Base-by-base conservation (phyloP, 768 basidiomycete species). In the Leccinum obscurum region DNA sequence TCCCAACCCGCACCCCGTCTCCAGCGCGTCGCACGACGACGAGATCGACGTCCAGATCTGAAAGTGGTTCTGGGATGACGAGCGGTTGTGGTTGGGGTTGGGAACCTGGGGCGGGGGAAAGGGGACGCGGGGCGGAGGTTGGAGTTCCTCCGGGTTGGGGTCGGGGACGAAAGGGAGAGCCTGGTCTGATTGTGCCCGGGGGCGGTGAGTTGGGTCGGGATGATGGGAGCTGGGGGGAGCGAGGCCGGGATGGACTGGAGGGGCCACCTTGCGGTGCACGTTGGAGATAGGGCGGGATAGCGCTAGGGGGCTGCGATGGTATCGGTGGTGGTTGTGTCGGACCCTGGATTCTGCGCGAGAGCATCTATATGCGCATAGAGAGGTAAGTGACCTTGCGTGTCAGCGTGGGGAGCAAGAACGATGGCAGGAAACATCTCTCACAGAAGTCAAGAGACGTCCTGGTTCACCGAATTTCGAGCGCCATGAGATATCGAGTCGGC, bases 401-500 rank as follows among this genome's bases (percentile, higher is more conserved):
- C 26, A 1, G 24, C 15, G 17, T 3, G 9, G 24, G 5, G n/a
- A 6, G 9, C 22, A 44, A 26, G 17, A 26, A 1, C 30, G 22
- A 28, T 9, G 22, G 17, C 1, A 44, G 41, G 11, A 22, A 6
- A 39, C 6, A 53, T 20, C 6, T 68, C 82, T 62, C 66, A 84
- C 84, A 9, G 94, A 95, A 2, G 95, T 96, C 32, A 95, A 77
- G 2, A 98, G 78, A 30, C 93, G 83, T 0, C 95, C 95, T 28
- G 88, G 88, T 75, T 95, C 92, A 9, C 92, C 92, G 64, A 88
- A 89, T 3, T 85, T 83, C 7, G 93, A 93, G 50, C 86, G 78
- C 95, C 95, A 98, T 13, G 85, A 84, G 50, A 98, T 88, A 69
- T 97, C 93, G 24, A 96, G 79, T 59, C 90, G 80, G n/a, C 94